Conservation (phyloP, 257 asterid genomes). For the Phtheirospermum japonicum region DNA sequence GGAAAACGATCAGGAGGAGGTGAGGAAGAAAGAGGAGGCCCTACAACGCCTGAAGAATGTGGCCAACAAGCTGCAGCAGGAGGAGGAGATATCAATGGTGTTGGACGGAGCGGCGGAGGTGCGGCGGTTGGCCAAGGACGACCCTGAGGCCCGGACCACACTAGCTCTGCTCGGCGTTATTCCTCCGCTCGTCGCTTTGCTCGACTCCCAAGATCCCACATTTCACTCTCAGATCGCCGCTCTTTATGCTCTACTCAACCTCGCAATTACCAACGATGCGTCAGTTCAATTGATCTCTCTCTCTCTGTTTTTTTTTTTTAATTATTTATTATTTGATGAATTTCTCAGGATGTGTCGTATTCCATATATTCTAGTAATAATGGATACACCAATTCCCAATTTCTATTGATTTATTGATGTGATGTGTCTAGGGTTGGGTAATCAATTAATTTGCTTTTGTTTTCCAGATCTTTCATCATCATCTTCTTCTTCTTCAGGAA, state of each 20-base stretch:
- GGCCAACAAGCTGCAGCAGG: conserved; percentile 38
- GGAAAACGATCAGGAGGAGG: conserved; percentile 51
- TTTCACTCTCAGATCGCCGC: conserved; percentile 55
- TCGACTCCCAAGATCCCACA: conserved; percentile 48
- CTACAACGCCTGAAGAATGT: conserved; percentile 57
- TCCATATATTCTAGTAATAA: too few relatives aligned
- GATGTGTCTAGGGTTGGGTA: too few relatives aligned
- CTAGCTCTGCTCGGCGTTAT: conserved; percentile 78
- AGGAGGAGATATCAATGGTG: conserved; percentile 15
- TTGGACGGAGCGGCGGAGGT: conserved; percentile 74
- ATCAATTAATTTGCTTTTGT: too few relatives aligned
- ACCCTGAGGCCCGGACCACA: conserved; percentile 59
- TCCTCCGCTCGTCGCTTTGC: conserved; percentile 77
- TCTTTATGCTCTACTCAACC: conserved; percentile 81
- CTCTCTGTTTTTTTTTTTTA: too few relatives aligned
- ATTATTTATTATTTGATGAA: neutral
- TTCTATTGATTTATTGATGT: too few relatives aligned
- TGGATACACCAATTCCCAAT: too few relatives aligned
- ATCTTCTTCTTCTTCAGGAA: conserved; percentile 47
- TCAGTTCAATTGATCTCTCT: conserved; percentile 22
- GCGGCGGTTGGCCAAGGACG: conserved; percentile 62
- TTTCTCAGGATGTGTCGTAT: too few relatives aligned
- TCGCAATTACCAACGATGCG: conserved; percentile 68
- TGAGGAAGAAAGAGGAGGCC: conserved; percentile 52
- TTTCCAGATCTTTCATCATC: conserved; percentile 9